Evolutionary conservation across 805 yeast species (phyloP), one percentile per base, ranked within the genome.

Genomic region (Hanseniaspora jakobsenii): DNA sequence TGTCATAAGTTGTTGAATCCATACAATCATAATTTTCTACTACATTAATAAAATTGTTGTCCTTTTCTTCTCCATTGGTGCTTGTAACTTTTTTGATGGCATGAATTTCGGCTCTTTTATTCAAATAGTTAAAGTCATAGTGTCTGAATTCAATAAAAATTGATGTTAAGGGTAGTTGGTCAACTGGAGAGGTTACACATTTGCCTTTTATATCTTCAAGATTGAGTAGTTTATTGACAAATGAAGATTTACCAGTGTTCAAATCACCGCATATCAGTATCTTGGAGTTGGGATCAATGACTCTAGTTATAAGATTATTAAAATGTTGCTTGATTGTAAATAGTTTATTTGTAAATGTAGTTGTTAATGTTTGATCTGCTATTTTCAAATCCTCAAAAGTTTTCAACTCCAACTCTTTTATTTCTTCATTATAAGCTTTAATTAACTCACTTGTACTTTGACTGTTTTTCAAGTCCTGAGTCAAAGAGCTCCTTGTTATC

Each of bases 211-310:
- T 63, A 2, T 91, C 62, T 39, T 75, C 73, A 41, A 91, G 71
- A 52, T 87, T 69, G 48, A 91, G 64, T 32, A 91, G 65, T 1
- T 95, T 89, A 57, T 91, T 91, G 62, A 98, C 91, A 54, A 91
- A 85, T 1, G 95, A 82, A 1, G 96, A 85, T 57, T 91, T 91
- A 3, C 99, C 99, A 0, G 98, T 81, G 58, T 91, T 91, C 52
- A 91, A 71, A 60, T 91, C 99, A 41, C 99, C 99, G 2, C 98
- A 93, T 30, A 91, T 87, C 49, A 91, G 77, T 1, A 91, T 96
- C 54, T 89, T 89, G 2, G 97, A 87, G 0, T 89, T 73, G 0
- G 91, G 84, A 54, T 93, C 95, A 51, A 81, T 91, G 13, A 91
- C 78, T 52, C 99, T 72, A 39, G 79, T 91, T 50, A 77, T 76